Percentiles rank a stretch among this genome's conserved stretches.
These are phyloP conservation scores for Eimeria brunetti DNA, from an alignment of 169 alveolate genomes.

Conservation along the genomic window DNA sequence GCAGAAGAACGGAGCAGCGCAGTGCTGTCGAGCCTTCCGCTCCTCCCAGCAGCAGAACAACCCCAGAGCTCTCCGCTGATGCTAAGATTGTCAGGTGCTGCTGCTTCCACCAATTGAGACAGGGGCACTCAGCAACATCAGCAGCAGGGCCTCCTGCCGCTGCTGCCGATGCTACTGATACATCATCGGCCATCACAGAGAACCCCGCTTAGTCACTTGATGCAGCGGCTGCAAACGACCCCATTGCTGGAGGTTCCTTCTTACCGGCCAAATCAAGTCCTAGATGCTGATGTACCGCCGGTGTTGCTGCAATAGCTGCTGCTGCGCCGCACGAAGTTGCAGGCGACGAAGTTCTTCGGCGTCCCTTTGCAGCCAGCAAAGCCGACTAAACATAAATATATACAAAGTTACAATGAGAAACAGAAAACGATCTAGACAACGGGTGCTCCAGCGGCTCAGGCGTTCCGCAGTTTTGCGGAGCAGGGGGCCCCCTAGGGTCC, in stretches of 20 bases:
- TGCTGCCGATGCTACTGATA: not conserved
- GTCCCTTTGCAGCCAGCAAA: not conserved
- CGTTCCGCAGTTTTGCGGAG: too few relatives aligned
- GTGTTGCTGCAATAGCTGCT: not conserved
- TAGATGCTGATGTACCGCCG: not conserved
- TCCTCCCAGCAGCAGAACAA: constrained; percentile 34
- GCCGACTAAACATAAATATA: not conserved
- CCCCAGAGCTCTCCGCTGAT: constrained; percentile 29
- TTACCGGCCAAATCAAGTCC: not conserved
- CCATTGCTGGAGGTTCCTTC: not conserved
- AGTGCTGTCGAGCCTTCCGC: constrained; percentile 50
- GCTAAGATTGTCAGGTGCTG: constrained; percentile 40
- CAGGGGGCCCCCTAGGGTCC: too few relatives aligned
- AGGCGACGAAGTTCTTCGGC: not conserved
- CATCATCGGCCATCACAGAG: not conserved
- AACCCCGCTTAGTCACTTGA: not conserved
- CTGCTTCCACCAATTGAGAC: constrained; percentile 51
- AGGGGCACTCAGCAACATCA: constrained; percentile 4
- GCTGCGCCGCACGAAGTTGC: not conserved
- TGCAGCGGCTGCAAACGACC: not conserved
- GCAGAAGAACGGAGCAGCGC: constrained; percentile 59
- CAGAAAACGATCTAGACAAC: not conserved
- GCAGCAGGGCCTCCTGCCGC: not conserved
- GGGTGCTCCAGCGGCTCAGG: not conserved
- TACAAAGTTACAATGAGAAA: not conserved